Conservation (phyloP, 768 basidiomycete genomes). For the Auricularia sp. region DNA sequence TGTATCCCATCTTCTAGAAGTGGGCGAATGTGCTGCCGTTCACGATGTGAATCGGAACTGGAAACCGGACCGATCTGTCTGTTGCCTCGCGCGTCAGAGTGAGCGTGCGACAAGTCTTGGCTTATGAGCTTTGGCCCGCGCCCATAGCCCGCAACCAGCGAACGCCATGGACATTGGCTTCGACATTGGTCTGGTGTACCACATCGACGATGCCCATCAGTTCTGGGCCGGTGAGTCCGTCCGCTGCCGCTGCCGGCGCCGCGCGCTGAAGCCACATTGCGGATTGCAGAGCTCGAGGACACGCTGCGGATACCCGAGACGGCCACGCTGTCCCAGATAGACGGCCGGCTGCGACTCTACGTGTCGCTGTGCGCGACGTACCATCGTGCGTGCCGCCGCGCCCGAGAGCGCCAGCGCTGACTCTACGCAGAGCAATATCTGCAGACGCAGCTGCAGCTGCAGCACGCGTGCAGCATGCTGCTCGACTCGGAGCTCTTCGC, state of each 20-base stretch:
- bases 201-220: constrained; percentile 74
- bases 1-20: too few relatives aligned
- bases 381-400: constrained; percentile 50
- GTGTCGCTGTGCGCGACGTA: constrained; percentile 72
- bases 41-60: too few relatives aligned
- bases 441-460: constrained; percentile 70
- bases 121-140: too few relatives aligned
- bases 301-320: constrained; percentile 56
- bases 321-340: constrained; percentile 59
- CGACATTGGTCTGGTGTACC: constrained; percentile 63
- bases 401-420: not conserved
- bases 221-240: constrained; percentile 74
- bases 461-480: constrained; percentile 69
- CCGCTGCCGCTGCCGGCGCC: constrained; percentile 3
- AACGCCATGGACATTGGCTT: constrained; percentile 31
- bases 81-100: too few relatives aligned
- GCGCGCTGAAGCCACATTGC: not conserved
- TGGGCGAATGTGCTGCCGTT: too few relatives aligned
- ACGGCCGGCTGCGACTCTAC: constrained; percentile 68
- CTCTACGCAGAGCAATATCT: constrained; percentile 65
- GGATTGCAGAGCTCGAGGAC: constrained; percentile 71
- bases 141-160: not conserved
- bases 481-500: constrained; percentile 79
- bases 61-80: too few relatives aligned
- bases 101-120: too few relatives aligned